Conservation (phyloP, 2,329 filamentous ascomycete species). For the Penicillium corylophilum region DNA sequence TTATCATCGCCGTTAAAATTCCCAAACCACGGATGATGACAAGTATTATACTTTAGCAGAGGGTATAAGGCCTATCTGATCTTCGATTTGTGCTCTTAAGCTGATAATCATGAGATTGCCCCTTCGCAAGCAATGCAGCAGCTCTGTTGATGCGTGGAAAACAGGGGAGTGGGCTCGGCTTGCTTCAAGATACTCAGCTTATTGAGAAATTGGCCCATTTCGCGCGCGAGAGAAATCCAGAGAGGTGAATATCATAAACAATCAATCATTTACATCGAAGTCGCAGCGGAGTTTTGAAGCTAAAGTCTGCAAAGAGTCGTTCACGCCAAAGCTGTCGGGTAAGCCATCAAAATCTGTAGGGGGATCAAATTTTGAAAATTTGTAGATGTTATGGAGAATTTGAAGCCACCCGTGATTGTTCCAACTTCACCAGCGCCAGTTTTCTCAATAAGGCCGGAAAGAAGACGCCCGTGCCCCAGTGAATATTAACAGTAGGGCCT, state of each 20-base stretch:
- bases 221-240: slow-evolving; percentile 60
- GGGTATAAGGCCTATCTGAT: slow-evolving; percentile 6
- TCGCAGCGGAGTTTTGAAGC: too few relatives aligned
- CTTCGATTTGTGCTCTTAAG: background rate
- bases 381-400: slow-evolving; percentile 58
- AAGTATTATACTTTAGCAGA: slow-evolving; percentile 14
- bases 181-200: slow-evolving; percentile 58
- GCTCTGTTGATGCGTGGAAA: slow-evolving; percentile 13
- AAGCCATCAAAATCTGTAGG: slow-evolving; percentile 15
- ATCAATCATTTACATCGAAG: too few relatives aligned
- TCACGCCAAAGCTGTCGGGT: slow-evolving; percentile 25
- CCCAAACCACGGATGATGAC: background rate
- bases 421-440: slow-evolving; percentile 55
- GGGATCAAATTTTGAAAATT: slow-evolving; percentile 50
- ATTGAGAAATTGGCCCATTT: slow-evolving; percentile 62
- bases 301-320: slow-evolving; percentile 14
- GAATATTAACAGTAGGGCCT: slow-evolving; percentile 49
- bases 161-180: slow-evolving; percentile 39
- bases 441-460: slow-evolving; percentile 57
- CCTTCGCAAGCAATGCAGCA: slow-evolving; percentile 17
- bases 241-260: too few relatives aligned
- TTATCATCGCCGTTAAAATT: background rate
- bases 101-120: slow-evolving; percentile 16
- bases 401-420: slow-evolving; percentile 59
- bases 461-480: slow-evolving; percentile 50